Conservation (phyloP, 805 yeast genomes). For the Metschnikowia lunata region DNA sequence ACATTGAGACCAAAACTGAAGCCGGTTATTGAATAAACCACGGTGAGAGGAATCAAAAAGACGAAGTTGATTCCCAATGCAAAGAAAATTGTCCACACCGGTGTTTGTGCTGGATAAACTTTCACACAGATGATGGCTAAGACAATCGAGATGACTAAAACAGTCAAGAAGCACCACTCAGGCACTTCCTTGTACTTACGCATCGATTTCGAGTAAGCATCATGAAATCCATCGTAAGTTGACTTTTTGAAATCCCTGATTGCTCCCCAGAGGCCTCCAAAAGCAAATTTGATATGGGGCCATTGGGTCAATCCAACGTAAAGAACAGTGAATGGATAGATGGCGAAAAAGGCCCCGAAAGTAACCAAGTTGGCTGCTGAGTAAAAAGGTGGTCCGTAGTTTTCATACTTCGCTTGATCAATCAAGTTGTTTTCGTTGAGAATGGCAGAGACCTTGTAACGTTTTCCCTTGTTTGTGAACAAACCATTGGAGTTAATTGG, state of each 20-base stretch:
- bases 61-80: constrained; percentile 20
- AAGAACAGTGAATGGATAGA: constrained; percentile 24
- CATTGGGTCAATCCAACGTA: constrained; percentile 17
- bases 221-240: constrained; percentile 28
- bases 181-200: constrained; percentile 31
- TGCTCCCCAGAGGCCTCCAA: constrained; percentile 12
- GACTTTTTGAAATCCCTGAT: constrained; percentile 21
- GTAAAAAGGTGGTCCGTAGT: constrained; percentile 22
- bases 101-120: constrained; percentile 25
- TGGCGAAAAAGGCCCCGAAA: constrained; percentile 23
- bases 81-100: constrained; percentile 23
- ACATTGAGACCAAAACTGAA: constrained; percentile 32
- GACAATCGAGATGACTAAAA: constrained; percentile 25
- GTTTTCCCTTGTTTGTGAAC: constrained; percentile 24
- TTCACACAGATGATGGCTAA: constrained; percentile 28
- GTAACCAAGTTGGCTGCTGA: constrained; percentile 20
- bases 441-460: constrained; percentile 17
- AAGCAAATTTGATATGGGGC: constrained; percentile 12
- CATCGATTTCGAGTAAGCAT: constrained; percentile 32
- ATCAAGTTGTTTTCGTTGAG: constrained; percentile 13
- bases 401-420: constrained; percentile 17
- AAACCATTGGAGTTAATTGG: constrained; percentile 23
- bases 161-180: constrained; percentile 25
- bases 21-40: constrained; percentile 25
- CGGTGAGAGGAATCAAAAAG: constrained; percentile 20